phyloP scores from a whole-genome alignment of 164 flowering plant species.

The Vitis cinerea region DNA sequence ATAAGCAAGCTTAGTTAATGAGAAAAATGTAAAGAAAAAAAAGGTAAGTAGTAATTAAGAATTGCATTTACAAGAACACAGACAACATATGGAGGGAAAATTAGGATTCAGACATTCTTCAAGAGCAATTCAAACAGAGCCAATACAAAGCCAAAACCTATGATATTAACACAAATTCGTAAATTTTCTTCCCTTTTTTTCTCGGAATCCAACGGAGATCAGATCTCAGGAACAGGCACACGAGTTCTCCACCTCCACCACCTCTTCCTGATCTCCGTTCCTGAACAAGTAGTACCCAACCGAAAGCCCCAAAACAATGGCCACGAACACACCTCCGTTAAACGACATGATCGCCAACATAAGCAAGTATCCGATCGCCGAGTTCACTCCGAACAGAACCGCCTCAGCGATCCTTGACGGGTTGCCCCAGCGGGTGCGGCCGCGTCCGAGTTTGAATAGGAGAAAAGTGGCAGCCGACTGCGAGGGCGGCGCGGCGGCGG shows the following conservation, averaged over 20 bases:
- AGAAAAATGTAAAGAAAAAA: no score
- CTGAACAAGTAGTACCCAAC: slow-evolving; percentile 37
- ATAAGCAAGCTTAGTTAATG: no score
- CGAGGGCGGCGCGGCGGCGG: slow-evolving; percentile 1
- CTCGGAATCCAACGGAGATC: not conserved
- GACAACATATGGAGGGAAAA: no score
- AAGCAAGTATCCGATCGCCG: slow-evolving; percentile 54
- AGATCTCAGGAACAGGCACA: slow-evolving; percentile 42
- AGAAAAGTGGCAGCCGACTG: slow-evolving; percentile 7
- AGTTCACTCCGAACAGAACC: slow-evolving; percentile 50
- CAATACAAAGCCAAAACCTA: no score
- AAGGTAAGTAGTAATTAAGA: no score
- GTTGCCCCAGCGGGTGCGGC: slow-evolving; percentile 1
- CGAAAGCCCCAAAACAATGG: slow-evolving; percentile 37
- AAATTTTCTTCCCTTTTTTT: not conserved
- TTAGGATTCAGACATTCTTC: no score
- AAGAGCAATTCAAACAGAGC: no score
- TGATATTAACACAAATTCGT: no score
- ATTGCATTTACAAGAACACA: no score
- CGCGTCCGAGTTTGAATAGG: not conserved
- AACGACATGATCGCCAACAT: slow-evolving; percentile 65
- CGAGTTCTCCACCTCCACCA: slow-evolving; percentile 21
- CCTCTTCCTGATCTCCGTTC: slow-evolving; percentile 21
- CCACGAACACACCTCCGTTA: slow-evolving; percentile 55
- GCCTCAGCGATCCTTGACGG: slow-evolving; percentile 28